Evolutionary conservation across 176 grass and related monocot species (phyloP).

Genomic region (Canna indica): DNA sequence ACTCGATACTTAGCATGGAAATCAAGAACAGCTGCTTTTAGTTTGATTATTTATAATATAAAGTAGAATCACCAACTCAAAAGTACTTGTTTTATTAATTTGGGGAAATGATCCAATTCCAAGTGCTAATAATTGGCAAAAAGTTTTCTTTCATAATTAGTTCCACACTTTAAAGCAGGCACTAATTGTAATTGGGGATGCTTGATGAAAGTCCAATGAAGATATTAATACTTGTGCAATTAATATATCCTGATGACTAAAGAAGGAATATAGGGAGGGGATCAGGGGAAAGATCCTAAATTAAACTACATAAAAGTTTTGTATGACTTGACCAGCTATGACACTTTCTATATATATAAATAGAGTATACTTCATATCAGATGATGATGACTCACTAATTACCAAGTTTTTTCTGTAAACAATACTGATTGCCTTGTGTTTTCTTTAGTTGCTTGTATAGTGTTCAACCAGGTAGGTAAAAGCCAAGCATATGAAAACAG

Average conservation of each 20-base stretch:
- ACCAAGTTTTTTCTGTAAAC: too few relatives aligned
- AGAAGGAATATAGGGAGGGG: neutral
- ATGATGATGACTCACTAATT: too few relatives aligned
- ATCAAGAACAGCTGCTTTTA: neutral
- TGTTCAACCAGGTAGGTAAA: too few relatives aligned
- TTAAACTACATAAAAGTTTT: neutral
- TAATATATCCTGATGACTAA: neutral
- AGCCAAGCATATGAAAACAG: too few relatives aligned
- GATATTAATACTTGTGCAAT: neutral
- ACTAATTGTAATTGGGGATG: neutral
- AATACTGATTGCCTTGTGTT: too few relatives aligned
- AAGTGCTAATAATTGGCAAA: too few relatives aligned
- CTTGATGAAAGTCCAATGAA: neutral
- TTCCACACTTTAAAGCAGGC: neutral
- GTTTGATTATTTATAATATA: neutral
- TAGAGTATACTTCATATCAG: too few relatives aligned
- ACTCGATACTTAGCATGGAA: neutral
- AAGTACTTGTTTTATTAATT: neutral
- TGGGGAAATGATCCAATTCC: too few relatives aligned
- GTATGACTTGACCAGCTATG: neutral
- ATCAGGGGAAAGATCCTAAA: neutral
- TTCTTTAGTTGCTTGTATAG: too few relatives aligned
- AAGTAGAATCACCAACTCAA: neutral
- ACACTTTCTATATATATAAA: neutral
- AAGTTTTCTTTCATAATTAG: too few relatives aligned